phyloP scores from a whole-genome alignment of 192 early-diverging fungal species.

The Dispira simplex region DNA sequence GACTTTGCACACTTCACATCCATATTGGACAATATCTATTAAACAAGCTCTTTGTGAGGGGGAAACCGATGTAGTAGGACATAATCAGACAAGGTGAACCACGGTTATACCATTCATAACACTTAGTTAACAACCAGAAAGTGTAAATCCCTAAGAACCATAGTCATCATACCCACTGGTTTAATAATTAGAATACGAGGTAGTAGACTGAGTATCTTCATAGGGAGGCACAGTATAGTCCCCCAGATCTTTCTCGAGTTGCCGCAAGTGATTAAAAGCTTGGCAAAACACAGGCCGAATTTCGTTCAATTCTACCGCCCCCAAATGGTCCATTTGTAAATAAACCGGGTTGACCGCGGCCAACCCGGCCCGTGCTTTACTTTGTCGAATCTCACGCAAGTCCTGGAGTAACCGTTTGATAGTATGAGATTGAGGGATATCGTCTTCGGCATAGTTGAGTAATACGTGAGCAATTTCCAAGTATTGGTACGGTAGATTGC shows the following conservation, averaged over 20 bases:
- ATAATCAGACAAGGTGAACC: too few species aligned
- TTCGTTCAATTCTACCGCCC: conserved; percentile 79
- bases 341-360: conserved; percentile 42
- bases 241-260: background rate
- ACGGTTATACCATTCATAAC: too few species aligned
- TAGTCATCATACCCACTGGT: too few species aligned
- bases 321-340: conserved; percentile 73
- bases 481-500: conserved; percentile 58
- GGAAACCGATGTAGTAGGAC: too few species aligned
- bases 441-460: conserved; percentile 65
- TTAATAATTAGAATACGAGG: too few species aligned
- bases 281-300: conserved; percentile 79
- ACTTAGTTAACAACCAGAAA: too few species aligned
- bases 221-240: background rate
- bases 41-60: too few species aligned
- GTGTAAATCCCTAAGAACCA: too few species aligned
- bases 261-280: conserved; percentile 47
- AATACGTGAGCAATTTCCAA: conserved; percentile 71
- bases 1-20: too few species aligned
- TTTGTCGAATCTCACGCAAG: conserved; percentile 64
- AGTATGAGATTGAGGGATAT: conserved; percentile 55
- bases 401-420: conserved; percentile 68
- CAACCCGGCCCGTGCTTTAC: conserved; percentile 62
- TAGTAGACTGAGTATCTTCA: too few species aligned
- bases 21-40: too few species aligned